Percentiles rank a stretch among this genome's conserved stretches.
Conservation (phyloP, 768 basidiomycete species). For the Termitomyces sp. region DNA sequence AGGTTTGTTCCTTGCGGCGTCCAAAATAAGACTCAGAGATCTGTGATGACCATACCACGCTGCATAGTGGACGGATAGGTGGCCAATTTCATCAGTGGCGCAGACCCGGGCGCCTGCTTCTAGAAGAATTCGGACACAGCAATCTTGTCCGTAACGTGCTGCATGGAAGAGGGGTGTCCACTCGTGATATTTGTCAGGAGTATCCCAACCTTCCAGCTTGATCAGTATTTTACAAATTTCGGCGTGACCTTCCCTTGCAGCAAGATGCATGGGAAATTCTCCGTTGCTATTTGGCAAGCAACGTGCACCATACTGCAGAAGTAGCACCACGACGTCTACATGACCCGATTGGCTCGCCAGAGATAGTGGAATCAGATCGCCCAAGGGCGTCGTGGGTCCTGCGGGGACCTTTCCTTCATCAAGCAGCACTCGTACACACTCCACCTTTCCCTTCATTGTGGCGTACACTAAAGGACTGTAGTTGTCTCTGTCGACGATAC, state of each 20-base stretch:
- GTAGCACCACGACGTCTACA: constrained; percentile 69
- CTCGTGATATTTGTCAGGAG: constrained; percentile 93
- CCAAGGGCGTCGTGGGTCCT: constrained; percentile 48
- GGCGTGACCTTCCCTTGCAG: constrained; percentile 86
- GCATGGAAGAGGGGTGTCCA: constrained; percentile 98
- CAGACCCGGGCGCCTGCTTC: constrained; percentile 75
- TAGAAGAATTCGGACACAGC: constrained; percentile 73
- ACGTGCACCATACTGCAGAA: constrained; percentile 72
- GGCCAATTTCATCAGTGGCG: constrained; percentile 76
- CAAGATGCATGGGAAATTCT: constrained; percentile 95
- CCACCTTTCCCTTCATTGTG: constrained; percentile 76
- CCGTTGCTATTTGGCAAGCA: constrained; percentile 88
- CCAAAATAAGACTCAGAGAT: constrained; percentile 59
- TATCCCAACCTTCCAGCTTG: constrained; percentile 72
- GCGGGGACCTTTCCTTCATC: constrained; percentile 62
- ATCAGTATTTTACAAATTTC: constrained; percentile 79
- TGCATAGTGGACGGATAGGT: constrained; percentile 86
- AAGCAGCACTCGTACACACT: constrained; percentile 80
- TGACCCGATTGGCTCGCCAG: constrained; percentile 90
- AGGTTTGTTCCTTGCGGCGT: constrained; percentile 29
- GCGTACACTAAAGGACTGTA: constrained; percentile 94
- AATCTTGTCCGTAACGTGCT: constrained; percentile 74
- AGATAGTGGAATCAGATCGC: constrained; percentile 81
- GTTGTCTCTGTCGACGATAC: constrained; percentile 85
- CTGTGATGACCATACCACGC: constrained; percentile 90